Evolutionary conservation across 1,284 basidiomycete genomes (phyloP), one percentile per base, ranked within the genome.

Genomic region (Puccinia coronata): DNA sequence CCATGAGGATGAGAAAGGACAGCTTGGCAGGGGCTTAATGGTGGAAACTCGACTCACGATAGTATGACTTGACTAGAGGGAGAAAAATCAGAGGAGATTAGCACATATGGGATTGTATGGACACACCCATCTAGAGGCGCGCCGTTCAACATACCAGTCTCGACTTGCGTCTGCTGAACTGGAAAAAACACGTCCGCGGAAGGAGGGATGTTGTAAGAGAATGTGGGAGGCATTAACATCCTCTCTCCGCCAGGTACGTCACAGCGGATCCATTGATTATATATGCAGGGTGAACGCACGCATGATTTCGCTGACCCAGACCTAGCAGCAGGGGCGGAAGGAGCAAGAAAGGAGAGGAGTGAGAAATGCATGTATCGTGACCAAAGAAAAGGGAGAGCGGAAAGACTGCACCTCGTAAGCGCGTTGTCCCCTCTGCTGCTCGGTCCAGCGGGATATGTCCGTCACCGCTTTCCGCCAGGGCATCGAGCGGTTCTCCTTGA

Each of bases 231-330:
- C n/a, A n/a, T n/a, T n/a, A n/a, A n/a, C n/a, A n/a, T n/a, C n/a
- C n/a, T n/a, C n/a, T n/a, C n/a, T n/a, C n/a, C n/a, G n/a, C n/a
- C n/a, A n/a, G n/a, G n/a, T n/a, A n/a, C n/a, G n/a, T n/a, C n/a
- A n/a, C n/a, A n/a, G n/a, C n/a, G n/a, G n/a, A n/a, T n/a, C 63
- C 9, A 28, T 36, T n/a, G 12, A 57, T 6, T 73, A 3, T 9
- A 55, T 25, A 16, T n/a, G n/a, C n/a, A n/a, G n/a, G 31, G 39
- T 51, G 23, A 49, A 80, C 77, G 34, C 55, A 80, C 77, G 69
- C 77, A 80, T 80, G 43, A 80, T 80, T 71, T 80, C 77, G 39
- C 77, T 80, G 53, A 80, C 77, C 77, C 77, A 80, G 28, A 80
- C 77, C 77, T 80, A 31, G 39, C 16, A 53, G 1, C 3, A 77